phyloP scores from a whole-genome alignment of 331 rosid genomes.

The Quercus tomentella region DNA sequence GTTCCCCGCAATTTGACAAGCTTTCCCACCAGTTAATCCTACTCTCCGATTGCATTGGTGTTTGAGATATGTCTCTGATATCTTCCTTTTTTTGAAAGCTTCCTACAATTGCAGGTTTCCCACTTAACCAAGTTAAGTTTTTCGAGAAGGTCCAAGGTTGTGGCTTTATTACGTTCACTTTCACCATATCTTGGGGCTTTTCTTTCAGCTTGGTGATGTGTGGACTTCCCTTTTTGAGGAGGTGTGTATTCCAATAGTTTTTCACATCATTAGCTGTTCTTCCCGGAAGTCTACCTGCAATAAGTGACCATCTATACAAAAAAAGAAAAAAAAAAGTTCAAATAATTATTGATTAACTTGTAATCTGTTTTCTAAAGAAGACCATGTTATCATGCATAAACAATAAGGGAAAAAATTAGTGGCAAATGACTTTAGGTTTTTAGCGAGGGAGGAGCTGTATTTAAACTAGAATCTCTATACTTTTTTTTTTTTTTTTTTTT shows the following conservation, averaged over 20 bases:
- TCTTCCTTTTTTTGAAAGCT: background rate
- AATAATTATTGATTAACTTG: background rate
- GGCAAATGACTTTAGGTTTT: no score
- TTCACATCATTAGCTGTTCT: slow-evolving; percentile 45
- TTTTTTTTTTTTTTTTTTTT: no score
- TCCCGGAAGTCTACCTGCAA: slow-evolving; percentile 41
- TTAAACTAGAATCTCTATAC: no score
- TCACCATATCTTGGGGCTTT: background rate
- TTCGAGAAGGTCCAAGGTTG: slow-evolving; percentile 12
- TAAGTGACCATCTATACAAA: slow-evolving; percentile 29
- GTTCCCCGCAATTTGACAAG: no score
- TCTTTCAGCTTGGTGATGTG: background rate
- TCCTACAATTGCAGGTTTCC: background rate
- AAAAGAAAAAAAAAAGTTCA: background rate
- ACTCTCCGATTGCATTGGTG: background rate
- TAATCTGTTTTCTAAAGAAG: background rate
- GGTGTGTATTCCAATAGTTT: slow-evolving; percentile 35
- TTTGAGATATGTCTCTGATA: background rate
- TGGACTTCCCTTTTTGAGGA: background rate
- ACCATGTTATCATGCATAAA: no score
- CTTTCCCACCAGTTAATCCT: background rate
- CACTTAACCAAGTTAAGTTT: background rate
- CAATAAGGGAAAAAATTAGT: no score
- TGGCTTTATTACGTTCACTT: background rate
- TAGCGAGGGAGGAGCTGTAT: no score